Base-by-base conservation (phyloP, 805 yeast species). In the Cyberlindnera mrakii region DNA sequence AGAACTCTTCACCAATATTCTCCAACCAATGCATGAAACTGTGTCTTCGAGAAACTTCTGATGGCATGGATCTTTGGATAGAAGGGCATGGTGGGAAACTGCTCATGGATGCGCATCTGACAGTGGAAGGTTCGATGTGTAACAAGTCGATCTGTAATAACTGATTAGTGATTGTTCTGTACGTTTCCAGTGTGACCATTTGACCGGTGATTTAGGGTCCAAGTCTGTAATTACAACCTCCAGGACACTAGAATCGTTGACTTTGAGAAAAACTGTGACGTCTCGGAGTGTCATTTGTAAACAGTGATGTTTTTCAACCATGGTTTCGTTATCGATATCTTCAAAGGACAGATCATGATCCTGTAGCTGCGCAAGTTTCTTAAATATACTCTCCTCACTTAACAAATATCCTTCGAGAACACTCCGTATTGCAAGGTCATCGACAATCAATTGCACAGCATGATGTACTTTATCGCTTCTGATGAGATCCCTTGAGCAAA, bases 141-240 rank as follows among this genome's bases (percentile, higher is more conserved):
- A 11, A 23, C 27, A 23, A 9, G 27, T 9, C 27, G 10, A 23
- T 23, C 27, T 23, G 27, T 23, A 23, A 23, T 35, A 8, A 5
- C n/a, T 10, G 25, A 45, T 33, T 10, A 46, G 52, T 30, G 58
- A 47, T 13, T 53, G 41, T 42, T 75, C 78, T 6, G 70, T 67
- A 9, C 58, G 56, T 6, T 54, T 45, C 84, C 84, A 78, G 50
- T 75, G 73, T 20, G 57, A 50, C 62, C 67, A 70, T 45, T 74
- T 77, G 19, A 58, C 46, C 13, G 54, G 61, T 3, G 75, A 71
- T 54, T 78, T 78, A 38, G 75, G 66, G 51, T 78, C 84, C 36
- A 75, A 65, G 55, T 78, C 84, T 32, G 76, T 71, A 13, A 78
- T 60, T 1, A 35, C 16, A 5, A 33, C 50, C 2, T 36, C 36